A percentile compares a stretch with the other conserved stretches of the same genome.
Evolutionary conservation across 2,329 filamentous ascomycete genomes (phyloP).

Genomic region (Colletotrichum sansevieriae): DNA sequence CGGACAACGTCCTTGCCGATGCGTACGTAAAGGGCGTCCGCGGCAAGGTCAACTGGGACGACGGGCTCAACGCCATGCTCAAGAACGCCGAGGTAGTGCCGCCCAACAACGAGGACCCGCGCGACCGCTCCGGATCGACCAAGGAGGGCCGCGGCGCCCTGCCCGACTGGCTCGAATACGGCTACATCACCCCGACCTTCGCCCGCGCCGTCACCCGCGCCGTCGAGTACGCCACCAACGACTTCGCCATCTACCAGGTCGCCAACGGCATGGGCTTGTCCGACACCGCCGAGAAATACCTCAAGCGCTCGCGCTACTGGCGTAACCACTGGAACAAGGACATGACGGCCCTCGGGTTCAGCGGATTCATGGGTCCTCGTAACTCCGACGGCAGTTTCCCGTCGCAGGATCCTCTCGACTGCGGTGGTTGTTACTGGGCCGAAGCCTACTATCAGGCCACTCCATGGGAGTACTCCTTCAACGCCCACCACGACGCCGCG

Average conservation of each 20-base stretch:
- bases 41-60: conserved; percentile 73
- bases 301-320: conserved; percentile 76
- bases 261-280: conserved; percentile 67
- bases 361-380: conserved; percentile 75
- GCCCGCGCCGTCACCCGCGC: conserved; percentile 73
- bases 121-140: conserved; percentile 71
- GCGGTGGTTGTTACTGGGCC: conserved; percentile 76
- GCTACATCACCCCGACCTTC: conserved; percentile 75
- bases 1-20: conserved; percentile 79
- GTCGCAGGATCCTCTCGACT: conserved; percentile 68
- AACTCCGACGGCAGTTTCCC: conserved; percentile 62
- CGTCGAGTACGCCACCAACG: conserved; percentile 77
- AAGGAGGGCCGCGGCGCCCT: conserved; percentile 78
- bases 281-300: conserved; percentile 68
- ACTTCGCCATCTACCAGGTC: conserved; percentile 76
- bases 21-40: conserved; percentile 77
- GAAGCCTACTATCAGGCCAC: conserved; percentile 70
- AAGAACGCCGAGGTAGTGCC: conserved; percentile 76
- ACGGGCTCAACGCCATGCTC: conserved; percentile 73
- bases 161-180: conserved; percentile 74
- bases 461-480: conserved; percentile 76
- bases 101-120: conserved; percentile 68
- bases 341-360: conserved; percentile 69
- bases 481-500: conserved; percentile 75
- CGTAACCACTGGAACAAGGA: conserved; percentile 77